Base-by-base conservation (phyloP, 352 stramenopile genomes). In the Pythium rhizo-oryzae region DNA sequence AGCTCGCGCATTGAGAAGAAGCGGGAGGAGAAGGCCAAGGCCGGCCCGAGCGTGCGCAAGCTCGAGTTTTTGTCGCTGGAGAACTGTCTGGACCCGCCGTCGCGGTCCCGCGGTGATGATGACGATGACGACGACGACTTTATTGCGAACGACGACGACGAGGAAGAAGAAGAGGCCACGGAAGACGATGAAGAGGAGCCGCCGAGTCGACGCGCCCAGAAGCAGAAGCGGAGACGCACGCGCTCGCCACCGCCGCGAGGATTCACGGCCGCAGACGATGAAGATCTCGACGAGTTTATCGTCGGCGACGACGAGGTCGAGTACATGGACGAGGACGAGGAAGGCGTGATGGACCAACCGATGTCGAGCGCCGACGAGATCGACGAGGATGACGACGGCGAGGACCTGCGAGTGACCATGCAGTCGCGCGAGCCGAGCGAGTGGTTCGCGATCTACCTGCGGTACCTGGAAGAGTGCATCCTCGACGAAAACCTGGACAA, bases 251-350 rank as follows among this genome's bases (percentile, higher is more conserved):
- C 35, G 21, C 21, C 61, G 47, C n/a, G 68, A 80, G 28, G 64
- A 47, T 35, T 77, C 84, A 59, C 75, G 85, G 81, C 76, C 1
- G 80, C 91, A 60, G 78, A 72, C 19, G 84, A 76, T 60, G 82
- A 93, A 5, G 84, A 94, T 57, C 60, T 93, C 56, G 87, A 93
- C 35, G 84, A 90, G 50, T 95, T 95, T 61, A 90, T 96, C 51
- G 84, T 83, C 19, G 76, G 56, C 4, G 88, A 96, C 67, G 78
- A 93, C 67, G 81, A 94, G 43, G 74, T 96, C 51, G 86, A 94
- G 72, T 96, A 92, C 72, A 96, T 96, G 88, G 82, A 93, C 35
- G 85, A 93, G 33, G 86, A 92, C 61, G 87, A 96, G 58, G 76
- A 87, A 62, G 84, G 74, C 19, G 78, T 90, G 49, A 90, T 93